Evolutionary conservation across 2,329 filamentous ascomycete species (phyloP), one percentile per base, ranked within the genome.

Genomic region (Sporothrix mexicana): DNA sequence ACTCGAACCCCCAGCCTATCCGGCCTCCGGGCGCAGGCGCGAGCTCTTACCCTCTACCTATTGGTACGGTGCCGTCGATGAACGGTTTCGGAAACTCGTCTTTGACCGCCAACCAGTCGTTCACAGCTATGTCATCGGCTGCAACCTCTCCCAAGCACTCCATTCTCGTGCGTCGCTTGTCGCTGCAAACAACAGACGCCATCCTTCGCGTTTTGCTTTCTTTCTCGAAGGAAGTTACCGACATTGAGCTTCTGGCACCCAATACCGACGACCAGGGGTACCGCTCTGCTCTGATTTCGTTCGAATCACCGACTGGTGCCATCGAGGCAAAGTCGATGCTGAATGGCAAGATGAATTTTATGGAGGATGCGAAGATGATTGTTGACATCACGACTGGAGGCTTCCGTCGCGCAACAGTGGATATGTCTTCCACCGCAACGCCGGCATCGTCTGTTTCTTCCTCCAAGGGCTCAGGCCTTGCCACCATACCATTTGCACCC

Each of bases 401-500:
- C 17, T 12, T 41, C 17, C 59, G 59, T 10, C 59, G 59, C 10
- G 4, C 36, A 13, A 45, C 59, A 12, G 17, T 23, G 13, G 59
- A 64, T n/a, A 12, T 23, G 36, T 43, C 36, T 41, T 20, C 73
- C 67, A 59, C 69, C 70, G 72, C 20, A 9, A 76, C 84, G 49
- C 80, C 80, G 0, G 77, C 82, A 2, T 82, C 83, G 8, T 81
- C 82, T 3, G 80, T 82, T 3, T 81, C 85, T 6, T 85, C 86
- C 2, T 83, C 84, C 20, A 83, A 83, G 67, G 83, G 83, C 69
- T 82, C 83, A 17, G 80, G 83, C 51, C 86, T 88, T 72, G 92
- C 88, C 80, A 89, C 88, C 76, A 87, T 85, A 20, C 83, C 86
- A 2, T 93, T 92, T 77, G 87, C 90, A 74, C 83, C 86, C 6